Evolutionary conservation across 73 alveolate genomes (phyloP).

Genomic region (Tetrahymena borealis): DNA sequence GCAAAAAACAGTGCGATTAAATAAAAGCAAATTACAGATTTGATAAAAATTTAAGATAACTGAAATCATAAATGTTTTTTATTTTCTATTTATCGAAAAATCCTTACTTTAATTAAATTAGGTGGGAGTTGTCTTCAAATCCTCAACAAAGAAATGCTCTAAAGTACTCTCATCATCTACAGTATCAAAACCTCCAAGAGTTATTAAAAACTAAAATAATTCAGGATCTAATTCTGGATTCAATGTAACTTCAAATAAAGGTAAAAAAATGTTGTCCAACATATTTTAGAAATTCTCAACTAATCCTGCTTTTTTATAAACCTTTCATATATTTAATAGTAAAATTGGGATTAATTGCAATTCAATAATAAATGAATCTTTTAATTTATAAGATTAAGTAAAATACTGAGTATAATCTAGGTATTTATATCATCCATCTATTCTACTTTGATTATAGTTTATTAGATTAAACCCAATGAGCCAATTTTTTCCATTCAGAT

Average conservation of each 20-base stretch:
- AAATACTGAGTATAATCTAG: conserved; percentile 52
- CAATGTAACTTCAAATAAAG: conserved; percentile 26
- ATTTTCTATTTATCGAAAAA: too few relatives aligned
- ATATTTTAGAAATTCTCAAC: conserved; percentile 57
- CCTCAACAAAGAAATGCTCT: conserved; percentile 30
- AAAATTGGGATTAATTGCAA: background rate
- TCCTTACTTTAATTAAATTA: background rate
- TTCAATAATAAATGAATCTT: background rate
- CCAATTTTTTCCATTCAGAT: conserved; percentile 63
- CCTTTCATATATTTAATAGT: too few relatives aligned
- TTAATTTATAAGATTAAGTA: background rate
- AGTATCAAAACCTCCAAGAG: conserved; percentile 58
- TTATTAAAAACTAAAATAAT: conserved; percentile 5
- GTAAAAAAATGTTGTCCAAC: conserved; percentile 54
- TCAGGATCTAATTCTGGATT: conserved; percentile 37
- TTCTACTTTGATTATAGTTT: conserved; percentile 49
- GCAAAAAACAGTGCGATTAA: too few relatives aligned
- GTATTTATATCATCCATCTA: conserved; percentile 71
- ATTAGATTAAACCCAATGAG: conserved; percentile 54
- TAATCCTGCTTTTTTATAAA: conserved; percentile 48
- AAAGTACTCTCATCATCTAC: conserved; percentile 69
- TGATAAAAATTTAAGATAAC: too few relatives aligned
- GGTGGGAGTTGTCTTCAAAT: conserved; percentile 8
- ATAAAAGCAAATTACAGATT: too few relatives aligned
- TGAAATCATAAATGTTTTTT: too few relatives aligned